Base-by-base conservation (phyloP, 1,284 basidiomycete species). In the Retiboletus flavoniger region DNA sequence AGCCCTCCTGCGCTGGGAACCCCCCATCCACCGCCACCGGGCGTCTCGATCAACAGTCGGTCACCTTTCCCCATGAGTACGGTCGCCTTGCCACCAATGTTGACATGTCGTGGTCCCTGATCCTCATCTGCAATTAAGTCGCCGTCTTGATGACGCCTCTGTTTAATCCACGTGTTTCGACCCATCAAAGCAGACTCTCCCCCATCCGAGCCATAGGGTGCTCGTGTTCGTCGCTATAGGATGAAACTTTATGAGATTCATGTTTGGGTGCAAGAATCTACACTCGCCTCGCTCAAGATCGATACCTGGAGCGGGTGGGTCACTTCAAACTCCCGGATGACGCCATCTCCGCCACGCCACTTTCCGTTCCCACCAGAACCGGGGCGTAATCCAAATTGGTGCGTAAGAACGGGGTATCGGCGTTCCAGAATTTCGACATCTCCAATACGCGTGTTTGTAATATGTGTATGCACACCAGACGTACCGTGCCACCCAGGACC, bases 1-100 rank as follows among this genome's bases (percentile, higher is more conserved):
- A 54, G 42, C 6, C 61, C 63, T 34, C 62, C 62, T 29, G 60
- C 63, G 14, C 71, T 73, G 5, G 76, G 64, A 13, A 63, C 63
- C 1, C 95, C 94, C 91, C 91, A 98, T 1, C 87, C 95, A 3
- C 95, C 95, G 6, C 92, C 95, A 2, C 95, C 95, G 1, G 95
- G 95, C 3, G 95, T 98, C 71, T 94, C 85, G 54, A 97, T 87
- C 53, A 90, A 62, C 54, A 96, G 74, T 41, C 80, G 75, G 70
- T 97, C 94, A 2, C 91, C 88, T 62, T 87, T 89, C 46, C 89
- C 91, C 85, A 95, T 93, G 72, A 82, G 83, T 42, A 95, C 82
- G 1, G 91, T 93, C 42, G 89, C 90, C 71, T 98, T 98, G 8
- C 95, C 93, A 17, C 95, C 94, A 39, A 98, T 84, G 66, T 95